Evolutionary conservation across 1,284 basidiomycete species (phyloP).

Genomic region (Cutaneotrichosporon sp.): DNA sequence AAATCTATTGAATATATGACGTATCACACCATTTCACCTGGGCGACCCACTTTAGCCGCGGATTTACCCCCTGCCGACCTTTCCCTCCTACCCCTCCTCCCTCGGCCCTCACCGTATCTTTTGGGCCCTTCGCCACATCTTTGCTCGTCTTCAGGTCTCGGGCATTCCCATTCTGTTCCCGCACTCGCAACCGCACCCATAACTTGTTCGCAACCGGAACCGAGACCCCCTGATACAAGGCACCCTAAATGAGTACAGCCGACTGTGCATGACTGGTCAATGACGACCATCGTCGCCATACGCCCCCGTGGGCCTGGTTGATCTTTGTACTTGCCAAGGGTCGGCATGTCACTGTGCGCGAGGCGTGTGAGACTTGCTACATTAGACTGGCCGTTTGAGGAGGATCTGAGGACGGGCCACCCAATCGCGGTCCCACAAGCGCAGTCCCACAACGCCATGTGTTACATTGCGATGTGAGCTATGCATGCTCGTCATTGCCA

Average conservation of each 20-base stretch:
- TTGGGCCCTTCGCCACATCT: background rate
- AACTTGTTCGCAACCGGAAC: background rate
- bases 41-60: background rate
- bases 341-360: no score
- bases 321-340: no score
- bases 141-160: background rate
- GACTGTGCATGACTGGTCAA: background rate
- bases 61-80: background rate
- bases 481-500: no score
- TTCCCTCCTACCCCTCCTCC: background rate
- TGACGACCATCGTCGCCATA: background rate
- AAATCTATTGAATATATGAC: background rate
- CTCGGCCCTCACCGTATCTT: background rate
- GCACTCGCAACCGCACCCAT: background rate
- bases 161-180: no score
- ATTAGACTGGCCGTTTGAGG: no score
- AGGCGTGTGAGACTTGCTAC: no score
- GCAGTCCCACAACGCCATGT: no score
- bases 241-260: background rate
- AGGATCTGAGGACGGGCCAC: no score
- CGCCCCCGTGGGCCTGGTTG: background rate
- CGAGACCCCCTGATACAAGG: background rate
- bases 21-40: slow-evolving; percentile 1
- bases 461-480: no score
- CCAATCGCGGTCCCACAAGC: no score